A percentile compares a stretch with the other conserved stretches of the same genome.
Evolutionary conservation across 306 rosid species (phyloP).

Genomic region (Malus asiatica): DNA sequence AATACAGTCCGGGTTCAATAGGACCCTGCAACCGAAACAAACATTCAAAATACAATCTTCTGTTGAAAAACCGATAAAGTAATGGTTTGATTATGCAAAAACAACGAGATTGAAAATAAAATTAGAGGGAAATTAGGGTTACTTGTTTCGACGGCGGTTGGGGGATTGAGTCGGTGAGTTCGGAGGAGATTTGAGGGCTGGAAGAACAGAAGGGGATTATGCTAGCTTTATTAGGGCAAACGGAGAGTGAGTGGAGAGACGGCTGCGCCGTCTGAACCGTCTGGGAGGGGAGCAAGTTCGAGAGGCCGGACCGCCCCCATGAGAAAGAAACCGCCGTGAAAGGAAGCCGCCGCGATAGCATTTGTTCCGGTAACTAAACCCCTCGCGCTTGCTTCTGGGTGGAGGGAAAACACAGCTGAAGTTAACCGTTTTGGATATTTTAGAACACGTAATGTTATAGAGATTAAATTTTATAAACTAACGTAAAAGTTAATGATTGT

Average conservation of each 20-base stretch:
- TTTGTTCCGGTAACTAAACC: not conserved
- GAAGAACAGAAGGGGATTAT: slow-evolving; percentile 25
- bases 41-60: not conserved
- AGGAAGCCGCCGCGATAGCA: slow-evolving; percentile 55
- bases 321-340: slow-evolving; percentile 38
- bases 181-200: slow-evolving; percentile 17
- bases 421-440: not conserved
- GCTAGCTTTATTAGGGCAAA: slow-evolving; percentile 7
- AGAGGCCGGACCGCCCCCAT: slow-evolving; percentile 13
- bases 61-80: not conserved
- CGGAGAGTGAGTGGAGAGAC: slow-evolving; percentile 16
- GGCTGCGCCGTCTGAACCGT: not conserved
- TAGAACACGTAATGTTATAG: not conserved
- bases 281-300: not conserved
- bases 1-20: slow-evolving; percentile 70
- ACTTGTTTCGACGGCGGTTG: slow-evolving; percentile 45
- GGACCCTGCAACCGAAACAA: slow-evolving; percentile 29
- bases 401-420: not conserved
- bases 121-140: not conserved
- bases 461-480: no score
- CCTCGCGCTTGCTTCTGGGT: not conserved
- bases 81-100: not conserved
- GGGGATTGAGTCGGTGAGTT: slow-evolving; percentile 20
- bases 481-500: no score
- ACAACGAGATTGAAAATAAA: not conserved